A percentile compares a stretch with the other conserved stretches of the same genome.
These are phyloP conservation scores for Helotiales sp. DNA, from an alignment of 2,329 filamentous ascomycete species.

Conservation along the genomic window DNA sequence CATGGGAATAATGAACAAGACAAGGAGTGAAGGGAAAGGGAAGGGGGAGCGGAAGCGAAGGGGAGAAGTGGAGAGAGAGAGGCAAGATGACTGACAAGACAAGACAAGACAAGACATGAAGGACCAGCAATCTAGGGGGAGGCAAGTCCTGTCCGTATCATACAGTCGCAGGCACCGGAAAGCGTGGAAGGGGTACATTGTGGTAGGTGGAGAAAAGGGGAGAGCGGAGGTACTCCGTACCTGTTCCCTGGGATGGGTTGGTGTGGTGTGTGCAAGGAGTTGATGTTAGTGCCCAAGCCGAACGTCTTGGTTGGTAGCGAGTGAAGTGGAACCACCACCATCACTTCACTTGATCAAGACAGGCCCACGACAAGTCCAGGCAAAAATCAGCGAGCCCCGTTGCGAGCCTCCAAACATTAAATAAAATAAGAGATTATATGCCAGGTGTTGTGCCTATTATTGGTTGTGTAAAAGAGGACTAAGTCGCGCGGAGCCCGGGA, in stretches of 20 bases:
- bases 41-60: neutral
- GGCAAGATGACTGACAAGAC: neutral
- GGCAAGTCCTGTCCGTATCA: neutral
- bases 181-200: neutral
- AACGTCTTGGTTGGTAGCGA: conserved; percentile 8
- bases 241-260: neutral
- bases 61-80: neutral
- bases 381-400: neutral
- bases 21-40: no score
- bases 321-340: neutral
- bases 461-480: neutral
- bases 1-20: neutral
- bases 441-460: neutral
- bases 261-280: neutral
- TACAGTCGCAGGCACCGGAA: neutral
- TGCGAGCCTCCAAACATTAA: neutral
- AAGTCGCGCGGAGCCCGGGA: conserved; percentile 29
- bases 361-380: neutral
- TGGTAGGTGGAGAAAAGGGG: conserved; percentile 7
- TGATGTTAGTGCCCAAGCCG: conserved; percentile 4
- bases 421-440: neutral
- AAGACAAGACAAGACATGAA: neutral
- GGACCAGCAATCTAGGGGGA: conserved; percentile 3
- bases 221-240: neutral
- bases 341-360: neutral